These are phyloP conservation scores for Aureobasidium sp. DNA, from an alignment of 2,329 filamentous ascomycete species.

Conservation along the genomic window DNA sequence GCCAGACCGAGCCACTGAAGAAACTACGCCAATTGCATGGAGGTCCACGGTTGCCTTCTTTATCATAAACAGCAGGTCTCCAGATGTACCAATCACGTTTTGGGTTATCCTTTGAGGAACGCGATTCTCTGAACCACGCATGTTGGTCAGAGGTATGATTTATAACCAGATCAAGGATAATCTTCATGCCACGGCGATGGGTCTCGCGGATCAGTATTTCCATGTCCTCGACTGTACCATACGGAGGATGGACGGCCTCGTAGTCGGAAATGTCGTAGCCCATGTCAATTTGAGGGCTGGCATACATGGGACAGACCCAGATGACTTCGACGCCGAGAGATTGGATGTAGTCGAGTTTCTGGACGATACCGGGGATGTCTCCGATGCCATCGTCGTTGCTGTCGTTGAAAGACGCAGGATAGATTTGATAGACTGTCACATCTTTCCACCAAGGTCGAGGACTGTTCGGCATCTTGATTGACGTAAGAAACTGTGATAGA, in stretches of 20 bases:
- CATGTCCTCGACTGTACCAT: slow-evolving; percentile 73
- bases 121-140: slow-evolving; percentile 64
- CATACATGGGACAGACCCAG: slow-evolving; percentile 71
- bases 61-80: slow-evolving; percentile 45
- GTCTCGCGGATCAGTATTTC: slow-evolving; percentile 66
- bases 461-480: background rate
- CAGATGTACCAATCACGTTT: slow-evolving; percentile 66
- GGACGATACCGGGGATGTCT: slow-evolving; percentile 69
- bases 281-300: slow-evolving; percentile 69
- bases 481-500: no score
- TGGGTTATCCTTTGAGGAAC: slow-evolving; percentile 49
- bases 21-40: slow-evolving; percentile 80
- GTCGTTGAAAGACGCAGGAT: slow-evolving; percentile 53
- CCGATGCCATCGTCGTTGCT: slow-evolving; percentile 67
- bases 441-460: slow-evolving; percentile 49
- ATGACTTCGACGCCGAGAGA: slow-evolving; percentile 69
- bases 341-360: slow-evolving; percentile 68
- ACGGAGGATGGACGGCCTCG: slow-evolving; percentile 68
- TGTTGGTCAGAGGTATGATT: slow-evolving; percentile 78
- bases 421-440: slow-evolving; percentile 50
- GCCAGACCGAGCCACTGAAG: slow-evolving; percentile 67
- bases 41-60: slow-evolving; percentile 66
- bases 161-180: slow-evolving; percentile 80
- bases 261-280: slow-evolving; percentile 78
- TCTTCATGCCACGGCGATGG: slow-evolving; percentile 70